phyloP scores from a whole-genome alignment of 2,329 filamentous ascomycete genomes.

The Albifimbria verrucaria region DNA sequence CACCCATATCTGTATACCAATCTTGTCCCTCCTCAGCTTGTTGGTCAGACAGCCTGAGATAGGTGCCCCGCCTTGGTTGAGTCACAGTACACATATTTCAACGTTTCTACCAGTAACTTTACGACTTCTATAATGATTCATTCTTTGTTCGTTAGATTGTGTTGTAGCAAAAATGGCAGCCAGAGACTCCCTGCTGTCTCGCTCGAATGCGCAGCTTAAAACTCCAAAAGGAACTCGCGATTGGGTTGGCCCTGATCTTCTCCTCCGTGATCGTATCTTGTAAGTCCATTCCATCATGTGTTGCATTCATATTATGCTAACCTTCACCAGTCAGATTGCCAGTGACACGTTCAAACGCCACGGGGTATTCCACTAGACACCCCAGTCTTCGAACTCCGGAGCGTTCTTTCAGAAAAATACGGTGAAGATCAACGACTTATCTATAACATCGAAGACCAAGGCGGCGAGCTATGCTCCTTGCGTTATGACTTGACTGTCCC shows the following conservation, averaged over 20 bases:
- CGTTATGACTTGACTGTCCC: conserved; percentile 87
- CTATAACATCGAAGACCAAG: conserved; percentile 83
- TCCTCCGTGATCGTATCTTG: conserved; percentile 1
- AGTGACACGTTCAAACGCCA: conserved; percentile 67
- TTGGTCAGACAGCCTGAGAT: no score
- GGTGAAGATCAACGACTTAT: conserved; percentile 91
- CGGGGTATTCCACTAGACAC: conserved; percentile 79
- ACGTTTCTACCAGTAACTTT: no score
- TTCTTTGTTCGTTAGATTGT: neutral
- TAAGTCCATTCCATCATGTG: neutral
- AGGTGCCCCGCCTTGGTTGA: no score
- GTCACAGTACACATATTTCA: no score
- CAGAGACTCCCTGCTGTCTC: neutral
- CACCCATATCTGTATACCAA: no score
- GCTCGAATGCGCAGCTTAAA: neutral
- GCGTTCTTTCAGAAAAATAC: conserved; percentile 86
- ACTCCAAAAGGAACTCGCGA: neutral
- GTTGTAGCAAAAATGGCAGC: neutral
- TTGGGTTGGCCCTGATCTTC: neutral
- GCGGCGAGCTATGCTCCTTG: conserved; percentile 70
- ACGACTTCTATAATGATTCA: no score
- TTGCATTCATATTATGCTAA: neutral
- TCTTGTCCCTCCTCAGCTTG: no score
- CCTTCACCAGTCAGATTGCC: neutral
- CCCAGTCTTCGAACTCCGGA: conserved; percentile 79